Conservation (phyloP, 192 early-diverging fungal genomes). For the Coemansia nantahalensis region DNA sequence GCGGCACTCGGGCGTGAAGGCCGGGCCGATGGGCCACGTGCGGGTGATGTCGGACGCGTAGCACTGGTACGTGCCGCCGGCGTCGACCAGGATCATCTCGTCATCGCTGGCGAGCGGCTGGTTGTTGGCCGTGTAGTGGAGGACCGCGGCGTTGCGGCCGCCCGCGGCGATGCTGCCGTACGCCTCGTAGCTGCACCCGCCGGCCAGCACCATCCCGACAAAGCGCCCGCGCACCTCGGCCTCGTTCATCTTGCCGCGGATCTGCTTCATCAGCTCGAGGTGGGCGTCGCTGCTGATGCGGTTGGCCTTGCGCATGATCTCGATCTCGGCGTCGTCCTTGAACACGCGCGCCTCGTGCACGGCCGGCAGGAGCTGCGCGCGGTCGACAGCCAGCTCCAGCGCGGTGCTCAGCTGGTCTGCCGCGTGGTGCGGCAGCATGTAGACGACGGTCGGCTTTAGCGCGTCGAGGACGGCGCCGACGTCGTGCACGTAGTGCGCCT, state of each 20-base stretch:
- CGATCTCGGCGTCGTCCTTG: conserved; percentile 78
- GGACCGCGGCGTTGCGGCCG: conserved; percentile 70
- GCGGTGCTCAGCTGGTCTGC: conserved; percentile 38
- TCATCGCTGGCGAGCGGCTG: conserved; percentile 46
- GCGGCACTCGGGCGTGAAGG: conserved; percentile 66
- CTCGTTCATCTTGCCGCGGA: conserved; percentile 65
- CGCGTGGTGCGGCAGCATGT: conserved; percentile 50
- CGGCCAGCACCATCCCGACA: conserved; percentile 63
- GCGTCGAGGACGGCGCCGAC: conserved; percentile 49
- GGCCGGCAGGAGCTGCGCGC: conserved; percentile 54
- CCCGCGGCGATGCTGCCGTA: conserved; percentile 83
- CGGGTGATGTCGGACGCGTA: conserved; percentile 93
- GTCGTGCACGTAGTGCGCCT: conserved; percentile 61
- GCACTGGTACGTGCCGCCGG: conserved; percentile 72
- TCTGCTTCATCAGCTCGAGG: conserved; percentile 68
- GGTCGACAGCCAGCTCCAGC: conserved; percentile 9
- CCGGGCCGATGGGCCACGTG: conserved; percentile 76
- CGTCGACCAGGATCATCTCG: conserved; percentile 80
- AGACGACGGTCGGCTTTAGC: conserved; percentile 47
- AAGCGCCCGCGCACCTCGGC: conserved; percentile 77
- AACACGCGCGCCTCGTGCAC: conserved; percentile 76
- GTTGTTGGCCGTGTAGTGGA: conserved; percentile 85
- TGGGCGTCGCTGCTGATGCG: conserved; percentile 77
- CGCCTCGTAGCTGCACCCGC: conserved; percentile 70
- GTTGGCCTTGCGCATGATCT: conserved; percentile 73